Conservation (phyloP, 164 flowering plant species). For the Macadamia integrifolia region DNA sequence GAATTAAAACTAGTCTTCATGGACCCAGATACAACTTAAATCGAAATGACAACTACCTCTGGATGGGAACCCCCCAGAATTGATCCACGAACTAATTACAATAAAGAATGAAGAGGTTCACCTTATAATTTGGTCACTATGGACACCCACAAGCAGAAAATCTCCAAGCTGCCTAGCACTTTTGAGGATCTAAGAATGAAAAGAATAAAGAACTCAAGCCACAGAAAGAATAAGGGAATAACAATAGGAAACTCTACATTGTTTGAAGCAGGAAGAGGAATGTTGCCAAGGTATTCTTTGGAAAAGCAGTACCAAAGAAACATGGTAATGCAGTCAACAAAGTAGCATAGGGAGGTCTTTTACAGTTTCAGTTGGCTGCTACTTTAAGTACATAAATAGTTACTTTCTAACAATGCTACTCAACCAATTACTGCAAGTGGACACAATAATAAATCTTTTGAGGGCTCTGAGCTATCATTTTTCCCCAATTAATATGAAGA, state of each 20-base stretch:
- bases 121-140: slow-evolving; percentile 64
- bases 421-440: too few relatives aligned
- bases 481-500: too few relatives aligned
- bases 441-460: too few relatives aligned
- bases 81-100: not conserved
- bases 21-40: not conserved
- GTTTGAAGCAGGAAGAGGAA: not conserved
- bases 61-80: not conserved
- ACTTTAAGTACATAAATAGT: too few relatives aligned
- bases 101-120: slow-evolving; percentile 7
- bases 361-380: too few relatives aligned
- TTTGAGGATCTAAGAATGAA: slow-evolving; percentile 48
- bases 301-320: too few relatives aligned
- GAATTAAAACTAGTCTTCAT: too few relatives aligned
- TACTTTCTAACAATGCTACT: too few relatives aligned
- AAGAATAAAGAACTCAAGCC: slow-evolving; percentile 7
- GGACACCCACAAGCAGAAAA: slow-evolving; percentile 72
- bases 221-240: not conserved
- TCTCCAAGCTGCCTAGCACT: slow-evolving; percentile 70
- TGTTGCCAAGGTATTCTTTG: too few relatives aligned
- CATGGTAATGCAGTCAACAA: too few relatives aligned
- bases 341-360: too few relatives aligned
- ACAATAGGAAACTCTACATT: not conserved
- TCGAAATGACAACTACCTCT: not conserved
- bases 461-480: too few relatives aligned